phyloP scores from a whole-genome alignment of 2,329 filamentous ascomycete species.

The Trichophaea hybrida region DNA sequence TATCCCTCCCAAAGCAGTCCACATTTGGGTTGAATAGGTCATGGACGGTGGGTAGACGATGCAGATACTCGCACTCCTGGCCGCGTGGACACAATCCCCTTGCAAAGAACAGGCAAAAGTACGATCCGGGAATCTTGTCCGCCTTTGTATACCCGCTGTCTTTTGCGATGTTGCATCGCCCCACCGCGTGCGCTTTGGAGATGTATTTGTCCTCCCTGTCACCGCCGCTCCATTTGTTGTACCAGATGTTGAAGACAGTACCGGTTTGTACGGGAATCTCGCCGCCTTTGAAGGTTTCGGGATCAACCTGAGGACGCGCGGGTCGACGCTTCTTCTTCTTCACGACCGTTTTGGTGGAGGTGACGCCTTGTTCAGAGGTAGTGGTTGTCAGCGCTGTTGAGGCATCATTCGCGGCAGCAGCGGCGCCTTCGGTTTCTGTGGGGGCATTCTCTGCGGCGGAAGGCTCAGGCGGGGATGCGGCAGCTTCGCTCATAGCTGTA shows the following conservation, averaged over 20 bases:
- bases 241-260: conserved; percentile 96
- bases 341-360: conserved; percentile 60
- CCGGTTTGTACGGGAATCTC: conserved; percentile 85
- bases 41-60: conserved; percentile 70
- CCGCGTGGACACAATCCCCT: conserved; percentile 72
- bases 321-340: conserved; percentile 71
- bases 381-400: not conserved
- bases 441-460: not conserved
- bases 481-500: not conserved
- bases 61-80: conserved; percentile 85
- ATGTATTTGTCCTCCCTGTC: conserved; percentile 86
- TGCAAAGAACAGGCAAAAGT: conserved; percentile 87
- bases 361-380: not conserved
- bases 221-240: conserved; percentile 95
- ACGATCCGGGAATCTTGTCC: conserved; percentile 62
- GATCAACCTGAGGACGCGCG: conserved; percentile 75
- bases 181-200: conserved; percentile 65
- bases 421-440: not conserved
- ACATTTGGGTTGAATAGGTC: conserved; percentile 89
- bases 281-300: conserved; percentile 56
- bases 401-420: not conserved
- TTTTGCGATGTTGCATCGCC: conserved; percentile 70
- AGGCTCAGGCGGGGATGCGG: not conserved
- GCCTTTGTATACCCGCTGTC: conserved; percentile 69
- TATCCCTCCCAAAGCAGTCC: conserved; percentile 89